These are phyloP conservation scores for Solanum ossicruentum DNA, from an alignment of 257 asterid genomes.

Conservation along the genomic window DNA sequence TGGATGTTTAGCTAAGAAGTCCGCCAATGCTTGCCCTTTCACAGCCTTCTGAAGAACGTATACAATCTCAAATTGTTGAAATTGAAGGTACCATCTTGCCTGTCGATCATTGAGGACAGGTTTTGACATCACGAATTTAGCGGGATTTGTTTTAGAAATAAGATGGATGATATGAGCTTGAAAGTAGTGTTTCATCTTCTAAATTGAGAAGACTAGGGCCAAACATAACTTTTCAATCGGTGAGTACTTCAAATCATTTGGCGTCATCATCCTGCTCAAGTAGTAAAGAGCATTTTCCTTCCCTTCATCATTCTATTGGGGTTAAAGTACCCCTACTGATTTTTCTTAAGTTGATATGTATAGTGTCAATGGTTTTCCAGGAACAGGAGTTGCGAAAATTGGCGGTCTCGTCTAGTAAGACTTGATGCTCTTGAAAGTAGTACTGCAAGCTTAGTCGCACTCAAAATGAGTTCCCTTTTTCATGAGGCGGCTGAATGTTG, in stretches of 20 bases:
- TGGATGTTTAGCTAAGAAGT: not conserved
- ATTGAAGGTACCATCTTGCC: not conserved
- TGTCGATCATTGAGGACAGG: not conserved
- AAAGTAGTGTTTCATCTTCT: not conserved
- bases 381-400: not conserved
- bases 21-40: not conserved
- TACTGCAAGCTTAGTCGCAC: not conserved
- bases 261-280: not conserved
- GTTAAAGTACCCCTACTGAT: not conserved
- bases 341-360: not conserved
- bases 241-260: not conserved
- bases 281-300: not conserved
- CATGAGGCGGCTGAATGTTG: not conserved
- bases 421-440: not conserved
- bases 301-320: not conserved
- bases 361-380: not conserved
- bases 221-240: not conserved
- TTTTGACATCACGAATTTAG: not conserved
- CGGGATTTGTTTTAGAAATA: not conserved
- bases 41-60: not conserved
- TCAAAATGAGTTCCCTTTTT: not conserved
- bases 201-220: not conserved
- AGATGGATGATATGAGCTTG: not conserved
- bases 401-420: not conserved
- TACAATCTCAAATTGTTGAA: not conserved